Evolutionary conservation across 169 alveolate species (phyloP).

Genomic region (Plasmodium inui): DNA sequence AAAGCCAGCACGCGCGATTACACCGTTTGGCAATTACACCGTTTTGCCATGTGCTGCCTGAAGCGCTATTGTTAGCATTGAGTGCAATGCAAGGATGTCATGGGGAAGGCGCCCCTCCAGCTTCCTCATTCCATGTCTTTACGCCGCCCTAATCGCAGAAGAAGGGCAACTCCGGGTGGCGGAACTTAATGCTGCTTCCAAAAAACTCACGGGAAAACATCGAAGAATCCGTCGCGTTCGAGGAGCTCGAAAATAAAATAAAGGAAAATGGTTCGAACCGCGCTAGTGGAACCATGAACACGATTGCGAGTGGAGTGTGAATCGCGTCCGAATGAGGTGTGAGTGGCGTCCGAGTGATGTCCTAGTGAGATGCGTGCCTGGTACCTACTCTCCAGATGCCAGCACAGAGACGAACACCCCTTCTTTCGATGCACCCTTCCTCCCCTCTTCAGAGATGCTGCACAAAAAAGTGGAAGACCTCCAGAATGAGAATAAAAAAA

Average conservation of each 20-base stretch:
- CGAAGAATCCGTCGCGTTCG: constrained; percentile 54
- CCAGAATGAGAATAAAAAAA: neutral
- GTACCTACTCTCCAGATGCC: neutral
- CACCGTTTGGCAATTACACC: neutral
- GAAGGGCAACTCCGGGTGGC: constrained; percentile 56
- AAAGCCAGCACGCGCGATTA: neutral
- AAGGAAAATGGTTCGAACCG: constrained; percentile 55
- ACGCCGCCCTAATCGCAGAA: constrained; percentile 11
- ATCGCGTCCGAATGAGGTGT: too few relatives aligned
- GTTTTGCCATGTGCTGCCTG: neutral
- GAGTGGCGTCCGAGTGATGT: too few relatives aligned
- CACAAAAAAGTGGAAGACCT: constrained; percentile 62
- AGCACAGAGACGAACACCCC: neutral
- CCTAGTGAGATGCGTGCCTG: too few relatives aligned
- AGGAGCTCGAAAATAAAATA: constrained; percentile 71
- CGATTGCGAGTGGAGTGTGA: neutral
- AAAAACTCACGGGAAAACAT: constrained; percentile 38
- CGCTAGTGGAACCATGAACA: neutral
- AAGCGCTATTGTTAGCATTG: neutral
- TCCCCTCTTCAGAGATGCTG: constrained; percentile 24
- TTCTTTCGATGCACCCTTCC: neutral
- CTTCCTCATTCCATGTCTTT: neutral
- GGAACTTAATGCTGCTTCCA: constrained; percentile 59
- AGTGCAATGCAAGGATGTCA: neutral
- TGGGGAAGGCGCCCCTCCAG: neutral